phyloP scores from a whole-genome alignment of 164 flowering plant genomes.

The Sedum album region DNA sequence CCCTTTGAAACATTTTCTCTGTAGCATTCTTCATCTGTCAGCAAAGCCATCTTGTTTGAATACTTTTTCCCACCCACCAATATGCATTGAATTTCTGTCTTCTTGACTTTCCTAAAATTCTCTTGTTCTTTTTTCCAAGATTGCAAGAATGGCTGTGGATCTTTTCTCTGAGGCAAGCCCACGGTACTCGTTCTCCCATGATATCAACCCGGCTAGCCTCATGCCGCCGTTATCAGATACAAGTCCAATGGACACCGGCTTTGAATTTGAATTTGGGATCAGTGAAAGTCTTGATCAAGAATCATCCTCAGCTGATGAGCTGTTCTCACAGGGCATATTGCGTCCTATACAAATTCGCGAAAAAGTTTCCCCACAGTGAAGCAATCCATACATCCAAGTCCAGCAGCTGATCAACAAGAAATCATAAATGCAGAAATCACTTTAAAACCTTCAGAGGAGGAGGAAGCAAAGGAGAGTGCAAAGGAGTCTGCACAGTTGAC shows the following conservation, averaged over 20 bases:
- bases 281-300: no score
- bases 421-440: neutral
- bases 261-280: no score
- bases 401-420: no score
- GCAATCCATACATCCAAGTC: constrained; percentile 2
- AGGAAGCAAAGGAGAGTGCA: constrained; percentile 1
- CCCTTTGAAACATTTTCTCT: neutral
- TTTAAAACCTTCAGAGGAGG: neutral
- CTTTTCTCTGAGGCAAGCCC: no score
- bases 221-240: neutral
- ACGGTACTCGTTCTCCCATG: no score
- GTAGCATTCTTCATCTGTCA: no score
- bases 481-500: neutral
- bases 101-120: neutral
- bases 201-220: constrained; percentile 1
- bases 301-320: no score
- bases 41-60: no score
- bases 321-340: constrained; percentile 31
- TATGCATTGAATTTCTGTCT: neutral
- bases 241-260: no score
- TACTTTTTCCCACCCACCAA: neutral
- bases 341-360: no score
- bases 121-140: no score
- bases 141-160: no score
- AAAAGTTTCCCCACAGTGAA: constrained; percentile 7